These are phyloP conservation scores for Prunus yedoensis DNA, from an alignment of 331 rosid genomes.

Conservation along the genomic window DNA sequence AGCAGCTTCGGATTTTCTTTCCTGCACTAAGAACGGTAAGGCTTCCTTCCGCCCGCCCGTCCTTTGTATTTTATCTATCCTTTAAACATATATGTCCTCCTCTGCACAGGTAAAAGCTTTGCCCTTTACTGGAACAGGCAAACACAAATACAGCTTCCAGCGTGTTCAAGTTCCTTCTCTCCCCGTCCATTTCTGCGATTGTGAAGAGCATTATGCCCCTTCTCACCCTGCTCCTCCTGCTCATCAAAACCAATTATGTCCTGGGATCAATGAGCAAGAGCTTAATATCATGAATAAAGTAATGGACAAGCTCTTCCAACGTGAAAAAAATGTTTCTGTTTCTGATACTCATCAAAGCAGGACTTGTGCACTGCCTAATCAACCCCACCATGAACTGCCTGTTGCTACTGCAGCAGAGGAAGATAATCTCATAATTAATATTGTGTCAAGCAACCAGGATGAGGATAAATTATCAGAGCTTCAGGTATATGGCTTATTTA, in stretches of 20 bases:
- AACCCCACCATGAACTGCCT: slow-evolving; percentile 24
- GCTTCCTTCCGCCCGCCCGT: background rate
- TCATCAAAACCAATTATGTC: slow-evolving; percentile 4
- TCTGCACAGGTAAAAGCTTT: slow-evolving; percentile 65
- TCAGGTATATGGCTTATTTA: slow-evolving; percentile 21
- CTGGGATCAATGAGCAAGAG: slow-evolving; percentile 63
- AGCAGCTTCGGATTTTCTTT: slow-evolving; percentile 55
- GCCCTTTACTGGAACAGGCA: slow-evolving; percentile 87
- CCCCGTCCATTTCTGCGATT: slow-evolving; percentile 87
- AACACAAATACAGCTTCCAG: slow-evolving; percentile 90
- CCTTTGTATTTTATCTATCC: background rate
- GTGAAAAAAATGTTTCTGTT: slow-evolving; percentile 37
- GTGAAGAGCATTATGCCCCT: slow-evolving; percentile 73
- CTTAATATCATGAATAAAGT: slow-evolving; percentile 72
- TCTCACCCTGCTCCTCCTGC: slow-evolving; percentile 23
- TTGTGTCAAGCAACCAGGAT: slow-evolving; percentile 38
- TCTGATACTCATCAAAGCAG: slow-evolving; percentile 2
- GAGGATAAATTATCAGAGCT: slow-evolving; percentile 38
- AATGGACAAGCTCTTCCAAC: slow-evolving; percentile 62
- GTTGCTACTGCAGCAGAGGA: slow-evolving; percentile 46
- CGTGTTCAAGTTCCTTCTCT: slow-evolving; percentile 62
- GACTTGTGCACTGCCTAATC: background rate
- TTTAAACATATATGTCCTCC: too few species aligned
- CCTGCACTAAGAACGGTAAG: slow-evolving; percentile 69
- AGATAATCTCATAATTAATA: slow-evolving; percentile 67